phyloP scores from a whole-genome alignment of 169 alveolate genomes.

The Eimeria maxima region DNA sequence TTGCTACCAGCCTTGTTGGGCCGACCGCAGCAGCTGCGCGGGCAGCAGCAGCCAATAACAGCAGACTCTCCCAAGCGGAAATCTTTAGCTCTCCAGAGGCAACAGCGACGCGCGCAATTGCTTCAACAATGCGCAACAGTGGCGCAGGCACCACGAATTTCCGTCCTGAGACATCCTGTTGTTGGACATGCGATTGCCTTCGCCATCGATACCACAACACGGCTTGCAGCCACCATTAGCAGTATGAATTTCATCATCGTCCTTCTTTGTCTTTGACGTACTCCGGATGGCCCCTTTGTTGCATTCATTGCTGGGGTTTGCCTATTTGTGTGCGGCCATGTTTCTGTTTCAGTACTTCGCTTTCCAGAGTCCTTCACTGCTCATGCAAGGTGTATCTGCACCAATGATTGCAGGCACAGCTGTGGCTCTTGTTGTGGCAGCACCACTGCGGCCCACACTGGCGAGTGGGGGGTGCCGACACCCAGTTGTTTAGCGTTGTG shows the following conservation, averaged over 20 bases:
- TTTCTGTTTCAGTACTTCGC: constrained; percentile 9
- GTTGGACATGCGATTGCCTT: constrained; percentile 57
- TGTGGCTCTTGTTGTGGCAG: constrained; percentile 9
- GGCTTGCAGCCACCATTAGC: constrained; percentile 74
- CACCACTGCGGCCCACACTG: not conserved
- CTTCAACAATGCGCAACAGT: constrained; percentile 49
- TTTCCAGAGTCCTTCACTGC: constrained; percentile 13
- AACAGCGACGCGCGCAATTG: constrained; percentile 7
- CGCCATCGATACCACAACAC: constrained; percentile 28
- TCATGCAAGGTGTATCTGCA: not conserved
- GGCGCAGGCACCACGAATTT: constrained; percentile 38
- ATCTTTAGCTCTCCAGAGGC: constrained; percentile 24
- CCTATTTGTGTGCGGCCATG: not conserved
- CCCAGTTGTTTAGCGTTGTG: constrained; percentile 37
- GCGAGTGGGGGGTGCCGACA: not conserved
- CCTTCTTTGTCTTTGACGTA: not conserved
- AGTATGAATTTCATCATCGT: not conserved
- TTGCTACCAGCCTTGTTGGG: constrained; percentile 60
- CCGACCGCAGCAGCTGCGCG: not conserved
- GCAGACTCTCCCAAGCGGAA: not conserved
- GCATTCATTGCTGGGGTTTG: not conserved
- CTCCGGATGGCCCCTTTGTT: not conserved
- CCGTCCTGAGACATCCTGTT: constrained; percentile 49
- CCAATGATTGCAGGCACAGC: not conserved
- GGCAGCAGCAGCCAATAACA: constrained; percentile 33